Conservation (phyloP, 2,329 filamentous ascomycete species). For the Sarocladium kiliense region DNA sequence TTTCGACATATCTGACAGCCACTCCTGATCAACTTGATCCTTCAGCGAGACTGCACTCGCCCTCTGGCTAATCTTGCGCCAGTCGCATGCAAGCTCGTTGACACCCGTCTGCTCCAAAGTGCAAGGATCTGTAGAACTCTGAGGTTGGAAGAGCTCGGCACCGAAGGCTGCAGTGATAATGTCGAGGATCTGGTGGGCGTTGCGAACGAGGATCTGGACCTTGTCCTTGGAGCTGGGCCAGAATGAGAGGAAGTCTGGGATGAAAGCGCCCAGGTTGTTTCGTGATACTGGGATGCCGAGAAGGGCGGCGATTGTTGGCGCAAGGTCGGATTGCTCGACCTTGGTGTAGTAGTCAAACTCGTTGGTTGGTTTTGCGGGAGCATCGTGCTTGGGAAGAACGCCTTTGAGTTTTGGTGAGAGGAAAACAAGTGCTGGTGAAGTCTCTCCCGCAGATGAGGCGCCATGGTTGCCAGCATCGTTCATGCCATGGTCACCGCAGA, state of each 20-base stretch:
- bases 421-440: conserved; percentile 87
- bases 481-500: conserved; percentile 98
- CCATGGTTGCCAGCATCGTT: conserved; percentile 97
- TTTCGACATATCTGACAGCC: conserved; percentile 38
- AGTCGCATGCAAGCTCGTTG: conserved; percentile 63
- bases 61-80: conserved; percentile 38
- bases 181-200: conserved; percentile 73
- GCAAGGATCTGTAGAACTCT: conserved; percentile 29
- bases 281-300: conserved; percentile 82
- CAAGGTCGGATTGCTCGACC: conserved; percentile 93
- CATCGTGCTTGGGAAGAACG: conserved; percentile 37
- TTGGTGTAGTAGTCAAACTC: conserved; percentile 80
- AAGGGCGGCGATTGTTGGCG: conserved; percentile 80
- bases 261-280: conserved; percentile 86
- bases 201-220: conserved; percentile 66
- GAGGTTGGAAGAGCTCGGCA: conserved; percentile 33
- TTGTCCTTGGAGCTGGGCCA: conserved; percentile 56
- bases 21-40: conserved; percentile 28
- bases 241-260: conserved; percentile 70
- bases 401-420: conserved; percentile 74
- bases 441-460: conserved; percentile 88
- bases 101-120: conserved; percentile 33
- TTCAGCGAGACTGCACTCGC: conserved; percentile 14
- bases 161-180: conserved; percentile 72
- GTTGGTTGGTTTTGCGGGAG: conserved; percentile 54